Evolutionary conservation across 495 filamentous ascomycete species (phyloP).

Genomic region (Immersiella caudata): DNA sequence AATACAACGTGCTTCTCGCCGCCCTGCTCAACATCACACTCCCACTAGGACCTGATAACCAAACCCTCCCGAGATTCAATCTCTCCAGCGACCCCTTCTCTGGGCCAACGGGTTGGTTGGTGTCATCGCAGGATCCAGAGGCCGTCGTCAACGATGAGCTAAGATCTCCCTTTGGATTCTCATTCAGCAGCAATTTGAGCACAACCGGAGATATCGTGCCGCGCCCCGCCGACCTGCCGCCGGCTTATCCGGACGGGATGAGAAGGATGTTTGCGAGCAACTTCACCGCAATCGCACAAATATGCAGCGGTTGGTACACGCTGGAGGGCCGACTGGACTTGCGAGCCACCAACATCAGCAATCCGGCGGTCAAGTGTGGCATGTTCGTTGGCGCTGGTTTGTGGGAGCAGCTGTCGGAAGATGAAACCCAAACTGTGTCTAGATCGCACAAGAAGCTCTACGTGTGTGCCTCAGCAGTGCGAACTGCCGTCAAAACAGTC

Average conservation of each 20-base stretch:
- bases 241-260: not conserved
- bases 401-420: not conserved
- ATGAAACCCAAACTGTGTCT: not conserved
- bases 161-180: not conserved
- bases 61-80: not conserved
- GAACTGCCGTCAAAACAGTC: slow-evolving; percentile 2
- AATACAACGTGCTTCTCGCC: not conserved
- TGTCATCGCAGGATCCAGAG: too few relatives aligned
- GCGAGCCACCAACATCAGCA: slow-evolving; percentile 9
- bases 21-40: not conserved
- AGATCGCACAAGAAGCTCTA: not conserved
- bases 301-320: not conserved
- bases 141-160: not conserved
- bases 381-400: not conserved
- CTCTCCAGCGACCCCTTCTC: not conserved
- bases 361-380: not conserved
- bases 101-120: too few relatives aligned
- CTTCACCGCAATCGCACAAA: not conserved
- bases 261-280: slow-evolving; percentile 3
- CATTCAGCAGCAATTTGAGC: too few relatives aligned
- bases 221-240: not conserved
- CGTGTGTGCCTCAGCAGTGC: not conserved
- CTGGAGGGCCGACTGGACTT: not conserved
- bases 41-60: not conserved
- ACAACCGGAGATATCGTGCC: not conserved